Evolutionary conservation across 169 alveolate genomes (phyloP).

Genomic region (Plasmodium berghei): DNA sequence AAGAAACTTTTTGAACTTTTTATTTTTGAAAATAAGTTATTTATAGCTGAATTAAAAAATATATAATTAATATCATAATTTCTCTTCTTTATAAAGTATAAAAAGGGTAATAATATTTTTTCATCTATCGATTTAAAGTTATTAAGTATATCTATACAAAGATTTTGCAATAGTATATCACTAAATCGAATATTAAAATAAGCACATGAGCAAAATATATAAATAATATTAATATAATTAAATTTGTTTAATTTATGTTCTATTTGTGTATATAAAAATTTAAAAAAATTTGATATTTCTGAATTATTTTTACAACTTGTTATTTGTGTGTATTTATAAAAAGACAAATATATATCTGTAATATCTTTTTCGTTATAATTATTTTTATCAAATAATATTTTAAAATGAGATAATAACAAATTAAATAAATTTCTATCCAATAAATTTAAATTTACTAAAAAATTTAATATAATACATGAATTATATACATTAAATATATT

Average conservation of each 20-base stretch:
- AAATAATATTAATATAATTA: conserved; percentile 29
- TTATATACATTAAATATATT: conserved; percentile 30
- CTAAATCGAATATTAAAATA: conserved; percentile 34
- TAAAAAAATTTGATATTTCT: conserved; percentile 29
- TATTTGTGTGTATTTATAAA: conserved; percentile 32
- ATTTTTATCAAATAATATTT: conserved; percentile 61
- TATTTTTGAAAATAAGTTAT: conserved; percentile 22
- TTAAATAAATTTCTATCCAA: conserved; percentile 35
- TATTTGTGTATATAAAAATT: conserved; percentile 25
- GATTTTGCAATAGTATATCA: conserved; percentile 35
- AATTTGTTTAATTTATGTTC: conserved; percentile 33
- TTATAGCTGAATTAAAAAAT: conserved; percentile 29
- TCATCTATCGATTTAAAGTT: conserved; percentile 13
- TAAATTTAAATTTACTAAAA: conserved; percentile 45
- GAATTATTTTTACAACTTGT: neutral
- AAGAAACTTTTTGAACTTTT: conserved; percentile 3
- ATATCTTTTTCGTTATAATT: conserved; percentile 61
- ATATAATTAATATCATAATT: conserved; percentile 30
- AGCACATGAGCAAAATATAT: conserved; percentile 40
- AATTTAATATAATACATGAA: conserved; percentile 37
- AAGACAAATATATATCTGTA: conserved; percentile 29
- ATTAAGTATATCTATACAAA: conserved; percentile 60
- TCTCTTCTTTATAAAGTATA: conserved; percentile 48
- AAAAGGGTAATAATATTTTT: conserved; percentile 18
- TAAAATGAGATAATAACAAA: conserved; percentile 19